Base-by-base conservation (phyloP, 805 yeast species). In the Grigorovia transvaalensis region DNA sequence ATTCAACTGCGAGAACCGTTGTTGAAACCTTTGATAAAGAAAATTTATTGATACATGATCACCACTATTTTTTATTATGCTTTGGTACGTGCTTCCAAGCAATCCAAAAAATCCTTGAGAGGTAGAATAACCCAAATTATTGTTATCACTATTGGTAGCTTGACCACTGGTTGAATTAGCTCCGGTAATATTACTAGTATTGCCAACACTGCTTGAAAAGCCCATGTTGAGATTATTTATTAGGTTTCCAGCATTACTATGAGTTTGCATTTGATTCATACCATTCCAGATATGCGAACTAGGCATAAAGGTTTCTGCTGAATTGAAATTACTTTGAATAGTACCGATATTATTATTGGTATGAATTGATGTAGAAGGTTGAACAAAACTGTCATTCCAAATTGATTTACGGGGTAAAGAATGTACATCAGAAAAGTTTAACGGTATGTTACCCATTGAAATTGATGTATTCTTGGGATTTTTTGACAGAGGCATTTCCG, bases 381-480 rank as follows among this genome's bases (percentile, higher is more conserved):
- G 41, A 11, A 40, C 20, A 11, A 48, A 33, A 35, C 38, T 44
- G 23, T 49, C 51, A 43, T 62, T 64, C 69, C 69, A 65, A 18
- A 65, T 64, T 4, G 69, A 65, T 44, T 56, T 58, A 27, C 59
- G 50, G 30, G 54, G 53, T 2, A 53, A 46, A 13, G 48, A 19
- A 38, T 29, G 13, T 2, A 48, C 18, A 19, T 44, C 46, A 27
- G 45, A 33, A 47, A 47, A 41, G 12, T 48, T 44, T 17, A 38
- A n/a, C 9, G 53, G 45, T 13, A 33, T 33, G 15, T 33, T 33
- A 33, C 38, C 15, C 38, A 33, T 33, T 11, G 38, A 8, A 8
- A 33, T 33, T 13, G 38, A 33, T 2, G 38, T 33, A 33, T 33
- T 33, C 3, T 33, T 33, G 4, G 15, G 15, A 13, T 33, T 33